Evolutionary conservation across 345 rosid species (phyloP).

Genomic region (Crucihimalaya himalaica): DNA sequence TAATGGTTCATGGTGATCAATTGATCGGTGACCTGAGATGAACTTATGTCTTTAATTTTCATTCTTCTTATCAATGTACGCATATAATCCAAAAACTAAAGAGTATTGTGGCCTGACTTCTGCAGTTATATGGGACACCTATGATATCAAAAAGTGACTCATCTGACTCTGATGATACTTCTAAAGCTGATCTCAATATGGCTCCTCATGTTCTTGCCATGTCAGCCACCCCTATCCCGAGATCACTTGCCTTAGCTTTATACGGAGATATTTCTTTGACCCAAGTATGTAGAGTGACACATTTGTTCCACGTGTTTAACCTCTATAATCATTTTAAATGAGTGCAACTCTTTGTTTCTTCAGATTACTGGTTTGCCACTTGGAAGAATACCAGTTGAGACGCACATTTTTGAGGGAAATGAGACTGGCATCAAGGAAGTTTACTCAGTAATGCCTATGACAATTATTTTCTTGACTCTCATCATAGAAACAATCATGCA

Average conservation of each 20-base stretch:
- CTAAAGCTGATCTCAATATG: constrained; percentile 61
- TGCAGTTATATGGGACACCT: constrained; percentile 68
- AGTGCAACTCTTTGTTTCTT: constrained; percentile 27
- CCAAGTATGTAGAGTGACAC: constrained; percentile 55
- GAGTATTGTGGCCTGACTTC: constrained; percentile 27
- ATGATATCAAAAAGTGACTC: constrained; percentile 48
- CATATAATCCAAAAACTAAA: neutral
- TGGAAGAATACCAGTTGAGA: constrained; percentile 90
- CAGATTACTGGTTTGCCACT: constrained; percentile 96
- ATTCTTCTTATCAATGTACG: neutral
- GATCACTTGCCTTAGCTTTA: constrained; percentile 92
- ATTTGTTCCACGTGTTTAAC: constrained; percentile 19
- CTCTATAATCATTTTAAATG: neutral
- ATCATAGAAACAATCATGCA: neutral
- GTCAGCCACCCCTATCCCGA: constrained; percentile 96
- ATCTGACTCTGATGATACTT: constrained; percentile 42
- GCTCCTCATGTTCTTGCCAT: constrained; percentile 97
- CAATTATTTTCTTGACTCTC: neutral
- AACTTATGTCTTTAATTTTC: neutral
- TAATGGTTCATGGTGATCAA: neutral
- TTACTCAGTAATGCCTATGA: constrained; percentile 55
- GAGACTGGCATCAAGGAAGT: constrained; percentile 60
- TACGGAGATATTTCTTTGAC: constrained; percentile 91
- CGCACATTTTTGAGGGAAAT: constrained; percentile 64
- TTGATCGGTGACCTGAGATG: neutral